A percentile compares a stretch with the other conserved stretches of the same genome.
Evolutionary conservation across 257 asterid species (phyloP).

Genomic region (Ocimum tenuiflorum): DNA sequence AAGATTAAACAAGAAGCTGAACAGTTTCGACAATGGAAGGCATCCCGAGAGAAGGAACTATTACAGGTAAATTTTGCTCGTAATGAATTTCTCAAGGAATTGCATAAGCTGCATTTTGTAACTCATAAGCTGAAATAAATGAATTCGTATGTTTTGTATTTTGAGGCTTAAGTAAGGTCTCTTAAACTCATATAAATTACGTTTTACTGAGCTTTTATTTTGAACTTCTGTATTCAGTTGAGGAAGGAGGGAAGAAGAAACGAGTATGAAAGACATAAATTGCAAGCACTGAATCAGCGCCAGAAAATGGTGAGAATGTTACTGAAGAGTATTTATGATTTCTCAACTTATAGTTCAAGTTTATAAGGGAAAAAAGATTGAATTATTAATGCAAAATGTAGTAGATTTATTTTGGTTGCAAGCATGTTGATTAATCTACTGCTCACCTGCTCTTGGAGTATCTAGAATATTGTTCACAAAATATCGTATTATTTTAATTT

Average conservation of each 20-base stretch:
- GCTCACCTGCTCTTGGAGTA: background rate
- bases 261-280: slow-evolving; percentile 92
- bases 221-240: slow-evolving; percentile 41
- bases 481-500: slow-evolving; percentile 21
- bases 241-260: slow-evolving; percentile 97
- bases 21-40: slow-evolving; percentile 97
- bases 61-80: slow-evolving; percentile 54
- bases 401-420: background rate
- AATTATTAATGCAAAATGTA: background rate
- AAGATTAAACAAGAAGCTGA: slow-evolving; percentile 97
- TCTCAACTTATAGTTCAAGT: slow-evolving; percentile 4
- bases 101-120: background rate
- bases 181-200: background rate
- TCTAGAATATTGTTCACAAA: background rate
- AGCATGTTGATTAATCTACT: background rate
- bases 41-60: slow-evolving; percentile 91
- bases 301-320: slow-evolving; percentile 76
- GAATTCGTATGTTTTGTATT: no score
- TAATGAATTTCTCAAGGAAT: background rate
- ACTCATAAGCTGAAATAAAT: background rate
- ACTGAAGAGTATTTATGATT: background rate
- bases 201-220: slow-evolving; percentile 1
- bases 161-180: background rate
- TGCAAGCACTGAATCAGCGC: slow-evolving; percentile 94
- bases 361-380: background rate